phyloP scores from a whole-genome alignment of 1,284 basidiomycete genomes.

The Wallemia hederae region DNA sequence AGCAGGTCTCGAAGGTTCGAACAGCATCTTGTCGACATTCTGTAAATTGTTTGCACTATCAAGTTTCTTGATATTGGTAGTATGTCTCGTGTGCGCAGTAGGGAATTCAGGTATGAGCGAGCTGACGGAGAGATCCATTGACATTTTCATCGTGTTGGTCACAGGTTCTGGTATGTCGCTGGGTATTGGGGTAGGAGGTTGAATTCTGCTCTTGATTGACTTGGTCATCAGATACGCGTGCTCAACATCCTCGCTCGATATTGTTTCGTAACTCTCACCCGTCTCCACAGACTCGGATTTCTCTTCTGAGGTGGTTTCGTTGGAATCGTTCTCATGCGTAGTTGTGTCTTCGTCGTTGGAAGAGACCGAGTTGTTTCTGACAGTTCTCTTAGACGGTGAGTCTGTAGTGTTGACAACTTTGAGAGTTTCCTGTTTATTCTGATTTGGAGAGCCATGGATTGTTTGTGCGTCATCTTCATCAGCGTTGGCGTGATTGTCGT shows the following conservation, averaged over 20 bases:
- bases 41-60: not conserved
- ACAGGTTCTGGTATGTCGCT: not conserved
- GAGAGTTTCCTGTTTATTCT: not conserved
- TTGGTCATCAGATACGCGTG: not conserved
- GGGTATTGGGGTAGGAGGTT: not conserved
- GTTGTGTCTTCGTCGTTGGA: not conserved
- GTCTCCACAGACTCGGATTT: not conserved
- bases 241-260: not conserved
- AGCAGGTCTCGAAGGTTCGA: not conserved
- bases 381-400: not conserved
- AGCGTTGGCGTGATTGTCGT: not conserved
- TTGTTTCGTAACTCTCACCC: not conserved
- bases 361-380: not conserved
- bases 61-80: not conserved
- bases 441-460: not conserved
- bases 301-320: not conserved
- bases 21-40: not conserved
- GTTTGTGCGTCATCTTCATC: not conserved
- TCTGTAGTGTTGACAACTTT: not conserved
- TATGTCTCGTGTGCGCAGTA: not conserved
- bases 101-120: not conserved
- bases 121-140: not conserved
- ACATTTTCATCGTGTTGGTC: not conserved
- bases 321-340: not conserved
- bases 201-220: not conserved